Evolutionary conservation across 257 asterid genomes (phyloP), one percentile per base, ranked within the genome.

Genomic region (Rehmannia glutinosa): DNA sequence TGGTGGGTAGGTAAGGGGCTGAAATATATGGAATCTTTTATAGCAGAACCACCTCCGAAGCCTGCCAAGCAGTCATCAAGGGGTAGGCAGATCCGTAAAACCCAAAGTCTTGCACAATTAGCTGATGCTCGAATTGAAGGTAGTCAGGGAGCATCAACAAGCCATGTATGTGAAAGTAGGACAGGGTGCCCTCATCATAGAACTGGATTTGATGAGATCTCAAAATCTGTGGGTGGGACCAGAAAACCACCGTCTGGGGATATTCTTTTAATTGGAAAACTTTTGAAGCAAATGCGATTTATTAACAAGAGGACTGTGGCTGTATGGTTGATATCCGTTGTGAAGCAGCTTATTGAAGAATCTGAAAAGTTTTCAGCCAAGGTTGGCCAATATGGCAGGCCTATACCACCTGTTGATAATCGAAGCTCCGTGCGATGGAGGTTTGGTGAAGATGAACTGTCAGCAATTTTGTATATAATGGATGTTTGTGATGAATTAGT

Each of bases 91-190:
- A 89, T 76, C 50, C 88, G 92, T 19, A 89, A 87, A 82, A 89
- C 92, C 50, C 92, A 81, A 66, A 86, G 89, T 66, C 95, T 89
- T 66, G 88, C 95, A 35, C 96, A 89, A 49, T 78, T 89, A 73
- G 90, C 95, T 59, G 84, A 87, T 76, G 84, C 92, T 36, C 86
- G 96, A 69, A 85, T 89, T 73, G 96, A 87, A 75, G 83, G 92
- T 72, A 89, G 96, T 69, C 96, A 87, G 64, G 95, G 96, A 62
- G 95, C 96, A 61, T 87, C 96, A 30, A 78, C 92, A 3, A 89
- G 96, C 78, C 92, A 89, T 83, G 81, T 81, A 66, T 87, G 96
- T 80, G 95, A 87, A 72, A 83, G 74, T 69, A 89, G 77, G 82
- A 61, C 72, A 49, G 81, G 80, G 66, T 89, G 96, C 79, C 90